Percentiles rank a stretch among this genome's conserved stretches.
Evolutionary conservation across 495 filamentous ascomycete genomes (phyloP).

Genomic region (Neohortaea acidophila): DNA sequence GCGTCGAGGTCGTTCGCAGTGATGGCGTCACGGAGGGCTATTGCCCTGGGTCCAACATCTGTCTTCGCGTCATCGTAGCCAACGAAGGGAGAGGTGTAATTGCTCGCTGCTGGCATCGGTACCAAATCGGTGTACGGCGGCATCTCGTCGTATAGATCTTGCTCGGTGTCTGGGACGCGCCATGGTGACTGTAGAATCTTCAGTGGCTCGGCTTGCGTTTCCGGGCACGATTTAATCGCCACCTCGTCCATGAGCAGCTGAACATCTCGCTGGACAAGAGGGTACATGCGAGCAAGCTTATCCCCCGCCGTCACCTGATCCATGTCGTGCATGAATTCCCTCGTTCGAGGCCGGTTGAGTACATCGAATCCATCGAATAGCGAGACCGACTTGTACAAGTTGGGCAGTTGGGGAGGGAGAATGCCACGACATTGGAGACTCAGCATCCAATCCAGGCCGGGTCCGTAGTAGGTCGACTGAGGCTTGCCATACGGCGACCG

Average conservation of each 20-base stretch:
- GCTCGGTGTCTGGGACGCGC: constrained; percentile 4
- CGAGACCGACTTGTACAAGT: not conserved
- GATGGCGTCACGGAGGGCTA: too few relatives aligned
- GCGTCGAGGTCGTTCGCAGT: too few relatives aligned
- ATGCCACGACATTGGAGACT: constrained; percentile 16
- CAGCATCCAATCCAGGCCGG: constrained; percentile 15
- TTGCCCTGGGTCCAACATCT: too few relatives aligned
- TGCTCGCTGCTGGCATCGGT: too few relatives aligned
- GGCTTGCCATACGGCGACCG: not conserved
- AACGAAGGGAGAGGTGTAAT: too few relatives aligned
- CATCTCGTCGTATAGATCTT: constrained; percentile 4
- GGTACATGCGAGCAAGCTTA: not conserved
- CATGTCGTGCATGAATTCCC: too few relatives aligned
- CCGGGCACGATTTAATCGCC: not conserved
- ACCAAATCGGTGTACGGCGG: too few relatives aligned
- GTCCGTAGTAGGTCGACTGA: constrained; percentile 7
- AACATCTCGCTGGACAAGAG: not conserved
- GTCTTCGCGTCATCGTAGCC: too few relatives aligned
- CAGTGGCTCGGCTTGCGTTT: too few relatives aligned
- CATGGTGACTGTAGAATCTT: too few relatives aligned
- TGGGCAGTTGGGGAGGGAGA: constrained; percentile 11
- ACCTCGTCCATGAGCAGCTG: not conserved
- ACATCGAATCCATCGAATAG: not conserved
- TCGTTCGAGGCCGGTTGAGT: too few relatives aligned
- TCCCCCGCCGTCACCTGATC: not conserved